Evolutionary conservation across 495 filamentous ascomycete genomes (phyloP), one percentile per base, ranked within the genome.

Genomic region (Amorphotheca resinae): DNA sequence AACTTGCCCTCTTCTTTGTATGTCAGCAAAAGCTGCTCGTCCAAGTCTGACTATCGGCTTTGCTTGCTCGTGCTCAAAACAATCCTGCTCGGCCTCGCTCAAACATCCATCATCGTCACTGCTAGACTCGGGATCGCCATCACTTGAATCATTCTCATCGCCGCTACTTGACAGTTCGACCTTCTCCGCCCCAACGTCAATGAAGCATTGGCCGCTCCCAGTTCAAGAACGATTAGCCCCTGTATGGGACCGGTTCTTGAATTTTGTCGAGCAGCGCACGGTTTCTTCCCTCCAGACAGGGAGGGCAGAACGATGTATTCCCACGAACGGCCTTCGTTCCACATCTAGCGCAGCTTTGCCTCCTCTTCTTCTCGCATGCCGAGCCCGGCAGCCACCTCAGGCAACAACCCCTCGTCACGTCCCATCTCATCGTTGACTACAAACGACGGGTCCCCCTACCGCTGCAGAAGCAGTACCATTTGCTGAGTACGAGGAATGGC

Each of bases 181-280:
- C 41, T 49, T 49, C 46, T 49, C 46, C 34, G 45, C 45, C 45
- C 38, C 31, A 48, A 48, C 45, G 39, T 20, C 45, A 42, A 48
- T 38, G 22, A 48, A 48, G 45, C 38, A 48, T 41, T 18, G 36
- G 44, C 23, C 15, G 3, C 44, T 48, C 45, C 38, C 38, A 31
- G 22, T 42, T 41, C 45, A 42, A 48, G 37, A 41, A 42, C 38
- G 37, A 37, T 32, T 32, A 26, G 37, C 38, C 37, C 38, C 37
- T 41, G 16, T 44, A 44, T 33, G 21, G 17, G 33, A 17, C 39
- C 35, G 35, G 33, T 40, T 46, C 34, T 33, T 33, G 36, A 46
- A 46, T 34, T 41, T 46, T 46, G 44, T 46, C 44, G 44, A 46
- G 39, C 34, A 45, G 43, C 43, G 43, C 33, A 45, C 43, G n/a